Evolutionary conservation across 768 basidiomycete species (phyloP).

Genomic region (Termitomyces sp.): DNA sequence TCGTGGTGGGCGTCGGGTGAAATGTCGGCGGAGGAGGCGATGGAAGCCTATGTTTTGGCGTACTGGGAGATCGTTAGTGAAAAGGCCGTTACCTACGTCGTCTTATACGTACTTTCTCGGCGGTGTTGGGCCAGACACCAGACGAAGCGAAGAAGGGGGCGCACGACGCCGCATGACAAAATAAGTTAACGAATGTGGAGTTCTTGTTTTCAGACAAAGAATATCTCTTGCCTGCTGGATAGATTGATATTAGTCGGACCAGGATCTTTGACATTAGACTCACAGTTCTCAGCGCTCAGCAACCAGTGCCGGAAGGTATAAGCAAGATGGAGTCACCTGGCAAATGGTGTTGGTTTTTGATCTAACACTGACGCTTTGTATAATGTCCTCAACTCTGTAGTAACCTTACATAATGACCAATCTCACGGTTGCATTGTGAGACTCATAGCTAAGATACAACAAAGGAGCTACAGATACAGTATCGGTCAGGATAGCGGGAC

Average conservation of each 20-base stretch:
- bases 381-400: neutral
- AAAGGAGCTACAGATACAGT: slow-evolving; percentile 14
- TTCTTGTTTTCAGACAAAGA: neutral
- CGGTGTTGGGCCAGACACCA: slow-evolving; percentile 60
- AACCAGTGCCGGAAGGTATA: slow-evolving; percentile 14
- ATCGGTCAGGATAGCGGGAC: slow-evolving; percentile 23
- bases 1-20: slow-evolving; percentile 24
- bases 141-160: slow-evolving; percentile 63
- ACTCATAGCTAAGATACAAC: slow-evolving; percentile 6
- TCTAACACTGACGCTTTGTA: too few species aligned
- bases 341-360: neutral
- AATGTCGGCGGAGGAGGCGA: slow-evolving; percentile 58
- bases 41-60: slow-evolving; percentile 64
- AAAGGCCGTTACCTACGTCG: neutral
- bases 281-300: slow-evolving; percentile 7
- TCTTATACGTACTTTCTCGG: slow-evolving; percentile 38
- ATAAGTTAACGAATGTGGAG: slow-evolving; percentile 8
- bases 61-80: slow-evolving; percentile 23
- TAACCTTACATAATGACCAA: slow-evolving; percentile 4
- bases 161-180: slow-evolving; percentile 59
- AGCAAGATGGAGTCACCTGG: neutral
- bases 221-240: neutral
- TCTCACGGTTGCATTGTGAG: neutral
- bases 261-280: neutral
- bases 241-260: neutral